phyloP scores from a whole-genome alignment of 805 yeast genomes.

The Myxozyma lipomycoides region DNA sequence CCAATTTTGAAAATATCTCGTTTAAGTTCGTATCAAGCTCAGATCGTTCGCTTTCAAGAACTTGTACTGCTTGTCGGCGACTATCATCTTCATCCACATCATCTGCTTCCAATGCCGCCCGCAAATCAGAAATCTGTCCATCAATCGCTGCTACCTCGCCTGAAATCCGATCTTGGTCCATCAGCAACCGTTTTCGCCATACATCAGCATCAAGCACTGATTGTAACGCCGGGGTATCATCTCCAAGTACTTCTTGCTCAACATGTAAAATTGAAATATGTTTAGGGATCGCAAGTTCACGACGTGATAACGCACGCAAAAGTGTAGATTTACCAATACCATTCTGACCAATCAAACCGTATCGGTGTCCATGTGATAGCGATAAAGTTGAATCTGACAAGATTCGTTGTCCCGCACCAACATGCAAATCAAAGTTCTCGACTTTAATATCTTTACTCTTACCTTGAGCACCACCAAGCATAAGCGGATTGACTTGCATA shows the following conservation, averaged over 20 bases:
- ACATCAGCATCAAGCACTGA: slow-evolving; percentile 99
- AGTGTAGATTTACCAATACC: slow-evolving; percentile 99
- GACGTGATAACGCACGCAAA: slow-evolving; percentile 81
- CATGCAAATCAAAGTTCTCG: slow-evolving; percentile 89
- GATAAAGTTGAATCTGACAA: slow-evolving; percentile 83
- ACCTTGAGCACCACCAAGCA: slow-evolving; percentile 65
- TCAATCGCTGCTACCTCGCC: slow-evolving; percentile 76
- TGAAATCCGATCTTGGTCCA: slow-evolving; percentile 59
- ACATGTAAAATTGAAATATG: slow-evolving; percentile 95
- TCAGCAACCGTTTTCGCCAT: slow-evolving; percentile 87
- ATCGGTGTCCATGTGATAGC: slow-evolving; percentile 86
- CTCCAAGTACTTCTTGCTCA: slow-evolving; percentile 95
- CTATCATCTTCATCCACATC: slow-evolving; percentile 41
- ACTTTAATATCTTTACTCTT: slow-evolving; percentile 95
- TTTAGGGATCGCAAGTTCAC: slow-evolving; percentile 91
- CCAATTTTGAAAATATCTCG: slow-evolving; percentile 74
- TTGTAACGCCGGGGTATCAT: slow-evolving; percentile 84
- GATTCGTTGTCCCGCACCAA: slow-evolving; percentile 93
- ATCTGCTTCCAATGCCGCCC: slow-evolving; percentile 14
- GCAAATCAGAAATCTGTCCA: slow-evolving; percentile 52
- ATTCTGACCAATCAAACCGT: slow-evolving; percentile 97
- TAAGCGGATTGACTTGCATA: slow-evolving; percentile 91
- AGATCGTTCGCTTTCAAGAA: slow-evolving; percentile 82
- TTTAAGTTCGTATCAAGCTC: slow-evolving; percentile 76
- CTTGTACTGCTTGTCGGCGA: slow-evolving; percentile 52